Conservation (phyloP, 129 eudicot species). For the Saussurea involucrata region DNA sequence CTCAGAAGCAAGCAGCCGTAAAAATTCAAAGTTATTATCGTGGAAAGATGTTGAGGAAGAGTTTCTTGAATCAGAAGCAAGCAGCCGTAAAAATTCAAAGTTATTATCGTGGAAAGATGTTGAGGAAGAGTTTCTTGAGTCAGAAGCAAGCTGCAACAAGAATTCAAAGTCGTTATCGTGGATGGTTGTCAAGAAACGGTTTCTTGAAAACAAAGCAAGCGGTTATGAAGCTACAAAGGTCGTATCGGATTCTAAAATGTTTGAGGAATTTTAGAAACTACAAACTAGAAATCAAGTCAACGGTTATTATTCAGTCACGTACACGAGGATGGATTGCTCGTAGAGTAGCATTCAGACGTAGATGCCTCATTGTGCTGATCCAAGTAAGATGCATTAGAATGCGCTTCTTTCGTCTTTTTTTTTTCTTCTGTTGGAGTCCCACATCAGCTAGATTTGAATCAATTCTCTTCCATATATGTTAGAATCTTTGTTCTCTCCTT, state of each 20-base stretch:
- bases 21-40: conserved; percentile 46
- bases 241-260: conserved; percentile 35
- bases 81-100: conserved; percentile 51
- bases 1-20: conserved; percentile 30
- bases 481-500: too few relatives aligned
- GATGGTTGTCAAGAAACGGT: conserved; percentile 44
- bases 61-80: conserved; percentile 25
- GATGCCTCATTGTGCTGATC: conserved; percentile 27
- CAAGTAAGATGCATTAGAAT: conserved; percentile 51
- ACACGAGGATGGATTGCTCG: conserved; percentile 73
- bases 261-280: conserved; percentile 33
- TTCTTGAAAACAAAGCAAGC: conserved; percentile 52
- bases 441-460: not conserved
- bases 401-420: not conserved
- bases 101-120: conserved; percentile 48
- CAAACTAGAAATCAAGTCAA: conserved; percentile 40
- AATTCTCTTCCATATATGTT: too few relatives aligned
- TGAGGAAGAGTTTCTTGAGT: conserved; percentile 40
- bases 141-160: conserved; percentile 55
- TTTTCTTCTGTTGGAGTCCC: not conserved
- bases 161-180: conserved; percentile 68
- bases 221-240: conserved; percentile 46
- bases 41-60: conserved; percentile 43
- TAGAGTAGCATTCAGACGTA: conserved; percentile 33
- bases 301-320: conserved; percentile 57